A percentile compares a stretch with the other conserved stretches of the same genome.
These are phyloP conservation scores for Candida rishiriensis DNA, from an alignment of 805 yeast genomes.

Conservation along the genomic window DNA sequence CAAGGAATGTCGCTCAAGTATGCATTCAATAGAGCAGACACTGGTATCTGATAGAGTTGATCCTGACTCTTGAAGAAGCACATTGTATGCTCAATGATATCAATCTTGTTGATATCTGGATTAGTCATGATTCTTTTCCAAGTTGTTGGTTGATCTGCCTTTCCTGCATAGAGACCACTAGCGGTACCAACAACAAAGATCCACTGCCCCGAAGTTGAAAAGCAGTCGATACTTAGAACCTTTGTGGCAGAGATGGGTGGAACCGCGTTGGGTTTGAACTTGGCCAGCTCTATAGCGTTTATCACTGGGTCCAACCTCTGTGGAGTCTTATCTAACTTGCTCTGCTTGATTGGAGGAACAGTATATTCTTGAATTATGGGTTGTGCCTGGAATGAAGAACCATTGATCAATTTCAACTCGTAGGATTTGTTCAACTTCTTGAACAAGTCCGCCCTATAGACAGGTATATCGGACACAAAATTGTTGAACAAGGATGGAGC, in stretches of 20 bases:
- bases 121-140: conserved; percentile 61
- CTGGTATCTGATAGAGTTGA: conserved; percentile 54
- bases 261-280: conserved; percentile 12
- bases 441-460: conserved; percentile 19
- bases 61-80: conserved; percentile 56
- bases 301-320: conserved; percentile 12
- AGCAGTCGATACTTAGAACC: conserved; percentile 24
- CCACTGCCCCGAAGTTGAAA: conserved; percentile 40
- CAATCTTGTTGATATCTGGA: conserved; percentile 51
- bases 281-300: conserved; percentile 6
- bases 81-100: conserved; percentile 53
- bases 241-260: conserved; percentile 10
- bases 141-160: conserved; percentile 31
- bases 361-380: conserved; percentile 1
- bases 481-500: conserved; percentile 20
- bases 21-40: conserved; percentile 59
- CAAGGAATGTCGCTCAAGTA: conserved; percentile 43
- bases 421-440: conserved; percentile 13
- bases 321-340: neutral
- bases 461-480: conserved; percentile 20
- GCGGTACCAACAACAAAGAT: conserved; percentile 57
- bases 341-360: neutral
- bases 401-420: conserved; percentile 19
- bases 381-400: conserved; percentile 14
- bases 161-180: conserved; percentile 58